Percentiles rank a stretch among this genome's conserved stretches.
Conservation (phyloP, 2,329 filamentous ascomycete species). For the Pseudocercospora musae region DNA sequence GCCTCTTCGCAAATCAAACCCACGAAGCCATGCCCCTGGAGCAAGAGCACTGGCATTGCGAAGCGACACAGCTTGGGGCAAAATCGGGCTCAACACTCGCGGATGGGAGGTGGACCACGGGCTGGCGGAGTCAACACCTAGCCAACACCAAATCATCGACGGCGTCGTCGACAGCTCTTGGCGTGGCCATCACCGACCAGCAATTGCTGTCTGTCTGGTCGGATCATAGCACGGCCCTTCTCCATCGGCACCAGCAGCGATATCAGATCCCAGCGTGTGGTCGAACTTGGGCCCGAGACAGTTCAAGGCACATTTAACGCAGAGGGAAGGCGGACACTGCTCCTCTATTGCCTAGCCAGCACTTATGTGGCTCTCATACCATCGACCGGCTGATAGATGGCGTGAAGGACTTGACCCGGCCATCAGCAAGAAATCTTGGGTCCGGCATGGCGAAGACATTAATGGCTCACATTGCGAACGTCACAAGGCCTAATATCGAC, state of each 20-base stretch:
- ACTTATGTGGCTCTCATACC: slow-evolving; percentile 44
- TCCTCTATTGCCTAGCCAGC: too few species aligned
- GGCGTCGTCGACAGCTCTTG: slow-evolving; percentile 34
- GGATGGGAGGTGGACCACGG: slow-evolving; percentile 12
- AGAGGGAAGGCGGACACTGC: too few species aligned
- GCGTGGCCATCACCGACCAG: slow-evolving; percentile 29
- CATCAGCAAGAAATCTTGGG: slow-evolving; percentile 28
- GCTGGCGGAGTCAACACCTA: neutral
- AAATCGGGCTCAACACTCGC: slow-evolving; percentile 8
- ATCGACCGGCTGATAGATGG: slow-evolving; percentile 32
- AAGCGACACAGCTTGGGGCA: slow-evolving; percentile 23
- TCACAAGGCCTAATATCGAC: too few species aligned
- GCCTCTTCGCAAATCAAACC: slow-evolving; percentile 16
- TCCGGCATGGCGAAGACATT: slow-evolving; percentile 32
- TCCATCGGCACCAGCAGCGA: slow-evolving; percentile 10
- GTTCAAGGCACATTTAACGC: neutral
- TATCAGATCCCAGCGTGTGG: slow-evolving; percentile 19
- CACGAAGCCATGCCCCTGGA: slow-evolving; percentile 19
- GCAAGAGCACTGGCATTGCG: slow-evolving; percentile 7
- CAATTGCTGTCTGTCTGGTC: slow-evolving; percentile 33
- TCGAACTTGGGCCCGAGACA: neutral
- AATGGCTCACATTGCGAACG: slow-evolving; percentile 28
- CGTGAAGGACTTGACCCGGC: slow-evolving; percentile 28
- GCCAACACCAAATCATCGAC: slow-evolving; percentile 19
- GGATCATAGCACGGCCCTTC: too few species aligned